Conservation (phyloP, 2,329 filamentous ascomycete species). For the Ploettnerulaceae sp. region DNA sequence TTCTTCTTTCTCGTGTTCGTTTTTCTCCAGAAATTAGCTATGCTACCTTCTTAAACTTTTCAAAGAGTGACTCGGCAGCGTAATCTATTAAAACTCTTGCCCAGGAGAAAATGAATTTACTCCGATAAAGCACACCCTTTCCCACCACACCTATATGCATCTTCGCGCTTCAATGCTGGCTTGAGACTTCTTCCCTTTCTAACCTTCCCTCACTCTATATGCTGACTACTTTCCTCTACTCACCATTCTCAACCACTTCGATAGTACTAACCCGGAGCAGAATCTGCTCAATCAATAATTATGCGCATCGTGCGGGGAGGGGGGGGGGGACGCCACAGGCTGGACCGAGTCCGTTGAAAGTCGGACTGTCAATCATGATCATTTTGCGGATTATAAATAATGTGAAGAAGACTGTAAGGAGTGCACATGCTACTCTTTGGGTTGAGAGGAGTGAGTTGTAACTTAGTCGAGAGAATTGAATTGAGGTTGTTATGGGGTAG, state of each 20-base stretch:
- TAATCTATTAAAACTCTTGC: no score
- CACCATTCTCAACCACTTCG: constrained; percentile 35
- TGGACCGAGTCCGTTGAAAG: constrained; percentile 35
- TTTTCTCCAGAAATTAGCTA: no score
- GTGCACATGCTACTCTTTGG: constrained; percentile 39
- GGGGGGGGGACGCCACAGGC: constrained; percentile 41
- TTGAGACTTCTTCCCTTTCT: constrained; percentile 40
- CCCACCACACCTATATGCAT: constrained; percentile 36
- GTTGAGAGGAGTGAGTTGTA: constrained; percentile 20
- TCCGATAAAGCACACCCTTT: constrained; percentile 37
- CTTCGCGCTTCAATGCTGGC: constrained; percentile 37
- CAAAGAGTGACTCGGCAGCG: no score
- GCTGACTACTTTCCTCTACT: constrained; percentile 38
- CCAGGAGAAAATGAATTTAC: no score
- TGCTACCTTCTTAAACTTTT: no score
- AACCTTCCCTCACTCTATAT: constrained; percentile 37
- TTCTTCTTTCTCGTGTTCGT: no score
- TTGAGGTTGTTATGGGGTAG: constrained; percentile 17
- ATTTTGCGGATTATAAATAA: constrained; percentile 36
- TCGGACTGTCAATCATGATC: constrained; percentile 41
- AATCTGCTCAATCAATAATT: constrained; percentile 42
- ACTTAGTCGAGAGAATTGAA: constrained; percentile 10
- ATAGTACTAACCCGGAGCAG: constrained; percentile 39
- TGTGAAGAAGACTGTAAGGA: constrained; percentile 33
- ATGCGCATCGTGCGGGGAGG: constrained; percentile 39